phyloP scores from a whole-genome alignment of 1,139 yeast genomes.

The Casaregolazyma lundiana region DNA sequence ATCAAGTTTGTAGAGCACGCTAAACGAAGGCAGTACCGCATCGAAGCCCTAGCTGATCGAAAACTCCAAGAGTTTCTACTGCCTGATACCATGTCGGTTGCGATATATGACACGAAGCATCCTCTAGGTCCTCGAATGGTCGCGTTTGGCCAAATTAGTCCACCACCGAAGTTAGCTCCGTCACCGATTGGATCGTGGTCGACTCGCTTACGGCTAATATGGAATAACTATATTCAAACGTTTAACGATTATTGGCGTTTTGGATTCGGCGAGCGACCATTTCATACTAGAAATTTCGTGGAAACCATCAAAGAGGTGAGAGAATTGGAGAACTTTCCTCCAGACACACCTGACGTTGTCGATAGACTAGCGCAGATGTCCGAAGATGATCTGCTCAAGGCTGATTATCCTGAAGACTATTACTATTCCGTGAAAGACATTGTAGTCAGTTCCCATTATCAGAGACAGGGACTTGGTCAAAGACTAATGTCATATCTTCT shows the following conservation, averaged over 20 bases:
- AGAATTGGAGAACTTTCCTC: neutral
- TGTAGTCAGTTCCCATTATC: constrained; percentile 3
- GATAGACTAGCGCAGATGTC: constrained; percentile 4
- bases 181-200: neutral
- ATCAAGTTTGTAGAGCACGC: constrained; percentile 1
- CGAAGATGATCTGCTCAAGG: constrained; percentile 1
- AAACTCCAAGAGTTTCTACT: neutral
- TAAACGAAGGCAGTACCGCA: neutral
- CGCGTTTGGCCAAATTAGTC: neutral
- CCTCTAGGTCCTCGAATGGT: constrained; percentile 5
- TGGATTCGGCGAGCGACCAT: neutral
- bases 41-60: constrained; percentile 5
- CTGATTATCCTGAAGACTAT: neutral
- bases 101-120: constrained; percentile 5
- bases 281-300: neutral
- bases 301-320: neutral
- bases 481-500: neutral
- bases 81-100: neutral
- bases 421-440: constrained; percentile 1
- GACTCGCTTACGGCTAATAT: neutral
- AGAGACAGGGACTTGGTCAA: constrained; percentile 1
- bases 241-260: constrained; percentile 6
- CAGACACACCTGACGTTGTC: neutral
- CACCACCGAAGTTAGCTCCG: neutral
- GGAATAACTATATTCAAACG: neutral